Percentiles rank a stretch among this genome's conserved stretches.
Conservation (phyloP, 805 yeast species). For the Zygosaccharomyces kombuchaensis region DNA sequence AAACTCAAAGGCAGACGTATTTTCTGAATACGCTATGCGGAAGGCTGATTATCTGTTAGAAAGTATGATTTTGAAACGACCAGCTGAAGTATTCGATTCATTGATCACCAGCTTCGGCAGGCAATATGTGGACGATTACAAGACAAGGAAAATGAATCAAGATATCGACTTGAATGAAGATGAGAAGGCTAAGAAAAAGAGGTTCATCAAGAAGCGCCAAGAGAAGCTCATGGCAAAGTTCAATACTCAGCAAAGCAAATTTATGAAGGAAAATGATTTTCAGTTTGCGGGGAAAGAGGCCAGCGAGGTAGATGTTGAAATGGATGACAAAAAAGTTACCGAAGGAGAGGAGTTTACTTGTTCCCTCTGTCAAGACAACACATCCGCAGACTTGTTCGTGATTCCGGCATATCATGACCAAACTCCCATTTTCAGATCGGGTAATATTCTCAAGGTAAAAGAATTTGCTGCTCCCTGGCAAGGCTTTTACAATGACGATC, state of each 20-base stretch:
- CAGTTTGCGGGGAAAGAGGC: slow-evolving; percentile 24
- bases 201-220: slow-evolving; percentile 59
- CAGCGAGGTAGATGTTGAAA: slow-evolving; percentile 36
- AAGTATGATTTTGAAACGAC: slow-evolving; percentile 44
- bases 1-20: slow-evolving; percentile 38
- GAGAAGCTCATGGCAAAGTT: slow-evolving; percentile 58
- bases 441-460: slow-evolving; percentile 25
- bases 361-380: slow-evolving; percentile 56
- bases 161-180: slow-evolving; percentile 44
- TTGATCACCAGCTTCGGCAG: slow-evolving; percentile 56
- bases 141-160: slow-evolving; percentile 42
- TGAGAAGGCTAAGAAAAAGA: slow-evolving; percentile 49
- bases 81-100: slow-evolving; percentile 45
- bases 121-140: slow-evolving; percentile 46
- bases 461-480: slow-evolving; percentile 31
- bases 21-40: slow-evolving; percentile 44
- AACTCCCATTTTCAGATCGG: slow-evolving; percentile 47
- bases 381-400: slow-evolving; percentile 50
- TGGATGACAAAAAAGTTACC: slow-evolving; percentile 32
- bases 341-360: slow-evolving; percentile 40
- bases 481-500: slow-evolving; percentile 28
- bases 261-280: slow-evolving; percentile 51
- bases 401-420: slow-evolving; percentile 48
- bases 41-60: slow-evolving; percentile 60
- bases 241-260: slow-evolving; percentile 68